A percentile compares a stretch with the other conserved stretches of the same genome.
These are phyloP conservation scores for Moricandia moricandioides DNA, from an alignment of 345 rosid species.

Conservation along the genomic window DNA sequence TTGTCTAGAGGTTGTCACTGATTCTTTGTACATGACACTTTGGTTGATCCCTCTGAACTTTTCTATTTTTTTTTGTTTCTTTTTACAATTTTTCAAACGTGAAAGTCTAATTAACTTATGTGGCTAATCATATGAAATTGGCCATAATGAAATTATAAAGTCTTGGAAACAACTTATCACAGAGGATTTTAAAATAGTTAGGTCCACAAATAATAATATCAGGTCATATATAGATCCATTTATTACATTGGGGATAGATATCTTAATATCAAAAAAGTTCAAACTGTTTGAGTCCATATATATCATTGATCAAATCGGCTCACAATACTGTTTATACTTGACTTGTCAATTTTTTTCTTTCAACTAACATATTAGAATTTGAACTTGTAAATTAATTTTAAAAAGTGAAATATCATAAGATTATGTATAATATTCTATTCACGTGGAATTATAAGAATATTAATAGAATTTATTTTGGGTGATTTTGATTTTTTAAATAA, in stretches of 20 bases:
- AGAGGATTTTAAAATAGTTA: not conserved
- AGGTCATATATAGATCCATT: slow-evolving; percentile 6
- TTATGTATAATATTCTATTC: not conserved
- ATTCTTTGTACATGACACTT: slow-evolving; percentile 24
- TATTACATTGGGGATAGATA: not conserved
- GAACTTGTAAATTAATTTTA: not conserved
- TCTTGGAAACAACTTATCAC: not conserved
- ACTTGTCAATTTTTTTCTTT: slow-evolving; percentile 13
- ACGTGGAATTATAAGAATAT: not conserved
- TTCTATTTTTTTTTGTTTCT: not conserved
- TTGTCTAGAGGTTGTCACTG: slow-evolving; percentile 36
- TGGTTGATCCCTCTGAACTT: slow-evolving; percentile 1
- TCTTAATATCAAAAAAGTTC: not conserved
- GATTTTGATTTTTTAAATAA: not conserved
- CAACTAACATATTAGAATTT: not conserved
- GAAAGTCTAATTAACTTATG: slow-evolving; percentile 17
- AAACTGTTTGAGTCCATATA: not conserved
- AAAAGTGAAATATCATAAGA: not conserved
- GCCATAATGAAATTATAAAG: not conserved
- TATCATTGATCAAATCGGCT: not conserved
- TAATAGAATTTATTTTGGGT: not conserved
- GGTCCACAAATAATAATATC: slow-evolving; percentile 27
- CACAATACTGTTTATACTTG: not conserved
- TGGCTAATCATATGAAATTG: slow-evolving; percentile 25
- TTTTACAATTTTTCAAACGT: not conserved